Base-by-base conservation (phyloP, 169 alveolate species). In the Perkinsus olseni region DNA sequence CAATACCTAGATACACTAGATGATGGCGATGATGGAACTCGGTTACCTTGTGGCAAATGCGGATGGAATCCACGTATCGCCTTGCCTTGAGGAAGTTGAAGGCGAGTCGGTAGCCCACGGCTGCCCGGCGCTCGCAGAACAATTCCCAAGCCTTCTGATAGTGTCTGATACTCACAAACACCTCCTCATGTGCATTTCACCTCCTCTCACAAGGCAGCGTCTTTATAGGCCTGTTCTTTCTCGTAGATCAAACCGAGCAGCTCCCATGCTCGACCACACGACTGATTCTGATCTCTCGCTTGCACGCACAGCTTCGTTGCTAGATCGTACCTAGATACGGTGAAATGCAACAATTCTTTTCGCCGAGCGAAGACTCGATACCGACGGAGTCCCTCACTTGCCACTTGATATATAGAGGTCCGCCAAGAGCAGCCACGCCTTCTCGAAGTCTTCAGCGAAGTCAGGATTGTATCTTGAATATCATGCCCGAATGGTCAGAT, bases 201-300 rank as follows among this genome's bases (percentile, higher is more conserved):
- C 95, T 97, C 93, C 91, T 96, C 95, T 96, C 97, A 96, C 74
- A 93, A 92, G 92, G 98, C 97, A 17, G 98, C 98, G 92, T 97
- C 98, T 74, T 95, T 96, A 93, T 94, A 96, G 36, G 97, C 96
- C 38, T 94, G 92, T 96, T 98, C 98, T 92, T 96, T 97, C 93
- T 98, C 99, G 92, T 96, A 97, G 38, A 98, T 97, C 93, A 96
- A 92, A 38, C 98, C 99, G 92, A 98, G 95, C 92, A 94, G 96
- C 94, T 98, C 99, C 95, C 96, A 97, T 39, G 98, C 99, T 94
- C 97, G 96, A 39, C 96, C 96, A 94, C 96, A 96, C n/a, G 98
- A 97, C 74, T 96, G 95, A 94, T 98, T 97, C 90, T 96, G 96
- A 92, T 94, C 95, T 93, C 74, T 48, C 31, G 92, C 82, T 28